Evolutionary conservation across 192 early-diverging fungal species (phyloP).

Genomic region (Diversispora epigaea): DNA sequence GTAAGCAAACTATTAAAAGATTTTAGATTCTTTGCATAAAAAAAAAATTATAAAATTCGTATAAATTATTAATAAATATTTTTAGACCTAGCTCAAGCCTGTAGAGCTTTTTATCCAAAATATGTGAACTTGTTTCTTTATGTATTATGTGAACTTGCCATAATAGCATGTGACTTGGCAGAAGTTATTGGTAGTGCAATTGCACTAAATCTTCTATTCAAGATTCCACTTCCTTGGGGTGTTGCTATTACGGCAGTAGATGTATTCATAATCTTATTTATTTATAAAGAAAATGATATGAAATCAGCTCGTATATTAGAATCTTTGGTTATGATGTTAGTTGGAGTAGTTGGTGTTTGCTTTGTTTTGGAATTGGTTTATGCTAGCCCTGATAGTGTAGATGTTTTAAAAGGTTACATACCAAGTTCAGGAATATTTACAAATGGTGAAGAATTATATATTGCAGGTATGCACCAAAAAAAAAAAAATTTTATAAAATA

Average conservation of each 20-base stretch:
- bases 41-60: background rate
- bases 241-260: conserved; percentile 73
- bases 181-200: conserved; percentile 86
- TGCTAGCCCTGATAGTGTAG: conserved; percentile 54
- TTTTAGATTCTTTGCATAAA: background rate
- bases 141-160: conserved; percentile 71
- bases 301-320: conserved; percentile 64
- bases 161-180: conserved; percentile 81
- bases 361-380: conserved; percentile 64
- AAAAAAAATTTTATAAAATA: no score
- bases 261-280: conserved; percentile 67
- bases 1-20: conserved; percentile 31
- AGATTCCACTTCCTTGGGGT: conserved; percentile 66
- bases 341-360: conserved; percentile 62
- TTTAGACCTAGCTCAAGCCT: conserved; percentile 70
- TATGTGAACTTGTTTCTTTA: conserved; percentile 71
- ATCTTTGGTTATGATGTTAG: conserved; percentile 60
- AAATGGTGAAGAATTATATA: conserved; percentile 56
- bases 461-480: conserved; percentile 60
- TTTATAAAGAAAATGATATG: conserved; percentile 54
- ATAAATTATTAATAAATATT: background rate
- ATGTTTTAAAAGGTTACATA: conserved; percentile 66
- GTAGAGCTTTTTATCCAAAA: conserved; percentile 56
- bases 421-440: conserved; percentile 58
- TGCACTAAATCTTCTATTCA: conserved; percentile 74